Evolutionary conservation across 441 rosid species (phyloP).

Genomic region (Adansonia madagascariensis): DNA sequence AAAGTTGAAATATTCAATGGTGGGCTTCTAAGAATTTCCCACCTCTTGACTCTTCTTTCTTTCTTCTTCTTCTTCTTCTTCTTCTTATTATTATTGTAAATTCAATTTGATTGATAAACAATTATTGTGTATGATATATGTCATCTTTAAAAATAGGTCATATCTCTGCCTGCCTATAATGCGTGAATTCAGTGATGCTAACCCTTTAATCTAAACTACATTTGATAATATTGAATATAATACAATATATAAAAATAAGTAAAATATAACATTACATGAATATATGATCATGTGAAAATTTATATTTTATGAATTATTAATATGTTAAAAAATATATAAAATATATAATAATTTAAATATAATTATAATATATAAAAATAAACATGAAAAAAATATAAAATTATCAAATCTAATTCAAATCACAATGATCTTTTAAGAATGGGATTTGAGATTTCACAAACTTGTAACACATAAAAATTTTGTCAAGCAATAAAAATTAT

Average conservation of each 20-base stretch:
- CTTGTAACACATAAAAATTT: no score
- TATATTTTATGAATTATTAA: no score
- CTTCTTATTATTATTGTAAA: neutral
- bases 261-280: no score
- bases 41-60: neutral
- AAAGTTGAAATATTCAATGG: neutral
- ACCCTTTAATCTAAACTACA: no score
- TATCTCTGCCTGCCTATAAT: neutral
- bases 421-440: neutral
- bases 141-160: neutral
- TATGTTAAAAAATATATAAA: no score
- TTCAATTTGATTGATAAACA: neutral
- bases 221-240: no score
- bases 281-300: no score
- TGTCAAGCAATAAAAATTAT: no score
- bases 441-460: neutral
- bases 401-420: neutral
- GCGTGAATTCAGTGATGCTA: neutral
- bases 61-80: neutral
- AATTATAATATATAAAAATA: no score
- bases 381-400: no score
- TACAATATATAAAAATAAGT: no score
- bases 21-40: neutral
- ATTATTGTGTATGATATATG: neutral
- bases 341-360: no score